phyloP scores from a whole-genome alignment of 305 asterid genomes.

The Salvia sclarea region DNA sequence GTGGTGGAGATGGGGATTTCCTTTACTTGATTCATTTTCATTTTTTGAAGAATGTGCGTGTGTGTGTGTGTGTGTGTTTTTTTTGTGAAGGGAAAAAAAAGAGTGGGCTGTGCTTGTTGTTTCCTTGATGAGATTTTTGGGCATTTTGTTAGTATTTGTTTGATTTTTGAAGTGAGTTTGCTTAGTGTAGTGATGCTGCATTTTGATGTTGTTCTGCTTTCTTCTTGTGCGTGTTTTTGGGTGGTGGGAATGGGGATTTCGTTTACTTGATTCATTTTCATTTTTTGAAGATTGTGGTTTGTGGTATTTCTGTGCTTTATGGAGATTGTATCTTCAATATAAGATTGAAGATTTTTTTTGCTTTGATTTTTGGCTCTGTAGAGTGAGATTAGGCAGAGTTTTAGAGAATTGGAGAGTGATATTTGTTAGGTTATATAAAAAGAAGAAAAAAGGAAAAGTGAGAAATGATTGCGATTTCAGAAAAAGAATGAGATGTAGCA shows the following conservation, averaged over 20 bases:
- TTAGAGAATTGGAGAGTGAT: neutral
- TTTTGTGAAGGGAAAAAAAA: too few species aligned
- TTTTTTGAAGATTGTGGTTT: neutral
- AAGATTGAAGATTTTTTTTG: neutral
- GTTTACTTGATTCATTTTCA: neutral
- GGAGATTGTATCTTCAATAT: conserved; percentile 7
- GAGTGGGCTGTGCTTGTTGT: neutral
- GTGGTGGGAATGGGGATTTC: neutral
- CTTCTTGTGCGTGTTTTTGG: neutral
- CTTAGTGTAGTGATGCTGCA: conserved; percentile 12
- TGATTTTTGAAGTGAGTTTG: neutral
- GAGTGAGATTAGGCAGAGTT: neutral
- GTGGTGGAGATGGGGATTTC: neutral
- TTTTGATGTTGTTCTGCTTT: conserved; percentile 16
- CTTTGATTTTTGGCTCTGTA: conserved; percentile 7
- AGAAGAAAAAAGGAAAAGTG: conserved; percentile 11
- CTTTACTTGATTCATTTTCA: neutral
- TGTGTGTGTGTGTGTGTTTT: neutral
- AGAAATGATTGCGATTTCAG: conserved; percentile 12
- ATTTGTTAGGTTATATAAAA: conserved; percentile 14
- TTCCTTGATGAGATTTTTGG: neutral
- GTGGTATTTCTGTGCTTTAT: neutral
- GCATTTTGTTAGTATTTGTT: conserved; percentile 6
- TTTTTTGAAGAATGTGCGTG: neutral
- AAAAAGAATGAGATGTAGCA: neutral